Base-by-base conservation (phyloP, 306 rosid genomes). In the Fragaria nilgerrensis region DNA sequence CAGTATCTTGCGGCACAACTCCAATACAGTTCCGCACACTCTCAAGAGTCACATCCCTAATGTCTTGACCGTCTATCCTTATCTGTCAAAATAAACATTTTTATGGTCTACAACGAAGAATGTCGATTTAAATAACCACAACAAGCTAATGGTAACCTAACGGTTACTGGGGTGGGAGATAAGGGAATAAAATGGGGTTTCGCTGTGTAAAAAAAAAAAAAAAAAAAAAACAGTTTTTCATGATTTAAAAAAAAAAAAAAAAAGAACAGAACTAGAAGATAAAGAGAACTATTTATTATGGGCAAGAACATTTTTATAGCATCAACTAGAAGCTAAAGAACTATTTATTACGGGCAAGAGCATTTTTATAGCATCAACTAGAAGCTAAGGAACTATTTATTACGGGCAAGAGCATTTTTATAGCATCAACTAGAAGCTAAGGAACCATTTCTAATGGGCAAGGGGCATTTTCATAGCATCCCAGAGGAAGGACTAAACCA, bases 1-100 rank as follows among this genome's bases (percentile, higher is more conserved):
- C 98, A 69, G 96, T 91, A 88, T 95, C 98, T 86, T 95, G 98
- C 61, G 98, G 98, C 78, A 95, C 98, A 82, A 95, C 96, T 73
- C 97, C 98, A 68, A 95, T 87, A 53, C 87, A 81, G 82, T 87
- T 90, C 75, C 98, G 86, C 77, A 95, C 80, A 88, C 98, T 95
- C 83, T 89, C 89, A 70, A 90, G 93, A 43, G 96, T 88, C 58
- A 95, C 87, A 11, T 89, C 93, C 58, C 86, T 89, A 82, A 95
- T 83, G 82, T 95, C 94, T 88, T 90, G 97, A 85, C 79, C 88
- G 77, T 95, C 98, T 77, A 95, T 85, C 84, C 72, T 90, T 75
- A 95, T 85, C 98, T 95, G 95, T 43, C 75, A 84, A 29, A 36
- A 72, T 50, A 69, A 68, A 39, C 62, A 41, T 22, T n/a, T 27